Conservation (phyloP, 2,329 filamentous ascomycete species). For the Cadophora malorum region DNA sequence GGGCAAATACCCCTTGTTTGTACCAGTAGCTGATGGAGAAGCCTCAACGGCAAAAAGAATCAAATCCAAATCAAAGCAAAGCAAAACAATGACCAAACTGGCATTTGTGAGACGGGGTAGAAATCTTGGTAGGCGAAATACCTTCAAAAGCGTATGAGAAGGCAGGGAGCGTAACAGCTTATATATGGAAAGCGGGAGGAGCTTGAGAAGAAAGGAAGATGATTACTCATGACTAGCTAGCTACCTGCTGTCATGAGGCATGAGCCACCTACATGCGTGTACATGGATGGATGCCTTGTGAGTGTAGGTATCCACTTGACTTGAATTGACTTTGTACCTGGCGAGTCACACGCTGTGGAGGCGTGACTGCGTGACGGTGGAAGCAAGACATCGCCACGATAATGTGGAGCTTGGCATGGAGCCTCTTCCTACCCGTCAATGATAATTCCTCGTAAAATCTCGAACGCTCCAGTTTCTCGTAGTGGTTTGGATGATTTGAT, state of each 20-base stretch:
- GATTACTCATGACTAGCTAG: constrained; percentile 7
- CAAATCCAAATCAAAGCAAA: constrained; percentile 7
- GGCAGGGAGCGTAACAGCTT: neutral
- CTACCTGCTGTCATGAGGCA: neutral
- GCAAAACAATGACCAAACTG: no score
- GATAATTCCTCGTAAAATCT: no score
- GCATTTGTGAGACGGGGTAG: no score
- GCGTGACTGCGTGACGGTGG: no score
- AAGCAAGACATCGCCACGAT: no score
- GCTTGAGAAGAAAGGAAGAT: neutral
- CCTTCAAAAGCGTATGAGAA: no score
- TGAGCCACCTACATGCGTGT: neutral
- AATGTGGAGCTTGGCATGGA: no score
- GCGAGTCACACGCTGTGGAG: neutral
- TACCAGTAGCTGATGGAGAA: constrained; percentile 35
- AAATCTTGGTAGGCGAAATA: no score
- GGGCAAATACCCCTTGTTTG: constrained; percentile 27
- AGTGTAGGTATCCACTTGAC: neutral
- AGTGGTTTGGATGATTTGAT: no score
- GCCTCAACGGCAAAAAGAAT: constrained; percentile 31
- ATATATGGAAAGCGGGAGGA: neutral
- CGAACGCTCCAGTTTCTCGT: no score
- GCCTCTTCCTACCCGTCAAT: no score
- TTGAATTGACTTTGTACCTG: neutral
- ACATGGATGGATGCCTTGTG: neutral